Conservation (phyloP, 176 grass and related monocot genomes). For the Phoenix dactylifera region DNA sequence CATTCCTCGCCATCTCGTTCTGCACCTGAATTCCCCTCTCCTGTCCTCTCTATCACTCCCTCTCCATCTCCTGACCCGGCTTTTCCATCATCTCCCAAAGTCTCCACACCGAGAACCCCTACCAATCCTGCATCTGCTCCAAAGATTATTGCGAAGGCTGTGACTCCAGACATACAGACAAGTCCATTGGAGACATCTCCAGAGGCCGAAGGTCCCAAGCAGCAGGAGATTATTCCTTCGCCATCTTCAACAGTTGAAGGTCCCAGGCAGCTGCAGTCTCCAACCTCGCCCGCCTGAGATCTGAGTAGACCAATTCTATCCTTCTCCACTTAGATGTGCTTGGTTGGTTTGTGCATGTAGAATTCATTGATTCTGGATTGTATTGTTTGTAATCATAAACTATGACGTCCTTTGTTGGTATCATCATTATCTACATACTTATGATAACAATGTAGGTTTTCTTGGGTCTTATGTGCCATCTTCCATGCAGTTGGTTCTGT, state of each 20-base stretch:
- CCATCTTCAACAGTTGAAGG: no score
- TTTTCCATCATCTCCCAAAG: constrained; percentile 12
- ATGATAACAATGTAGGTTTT: not conserved
- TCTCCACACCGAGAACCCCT: not conserved
- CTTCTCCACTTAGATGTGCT: not conserved
- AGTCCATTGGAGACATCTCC: constrained; percentile 4
- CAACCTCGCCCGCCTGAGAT: no score
- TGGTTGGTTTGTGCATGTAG: constrained; percentile 6
- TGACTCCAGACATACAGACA: not conserved
- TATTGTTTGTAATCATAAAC: not conserved
- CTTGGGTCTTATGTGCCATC: no score
- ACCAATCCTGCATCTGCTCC: not conserved
- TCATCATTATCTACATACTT: not conserved
- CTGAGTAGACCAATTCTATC: not conserved
- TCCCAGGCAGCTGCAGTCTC: no score
- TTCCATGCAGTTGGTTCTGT: no score
- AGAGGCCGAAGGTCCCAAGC: not conserved
- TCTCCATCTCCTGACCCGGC: not conserved
- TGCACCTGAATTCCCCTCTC: constrained; percentile 24
- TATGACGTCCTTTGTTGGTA: not conserved
- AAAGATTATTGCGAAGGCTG: no score
- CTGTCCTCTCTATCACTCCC: not conserved
- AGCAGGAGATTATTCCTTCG: no score
- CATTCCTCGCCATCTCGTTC: constrained; percentile 23
- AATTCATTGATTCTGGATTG: not conserved